These are phyloP conservation scores for Forsythia viridissima DNA, from an alignment of 257 asterid species.

Conservation along the genomic window DNA sequence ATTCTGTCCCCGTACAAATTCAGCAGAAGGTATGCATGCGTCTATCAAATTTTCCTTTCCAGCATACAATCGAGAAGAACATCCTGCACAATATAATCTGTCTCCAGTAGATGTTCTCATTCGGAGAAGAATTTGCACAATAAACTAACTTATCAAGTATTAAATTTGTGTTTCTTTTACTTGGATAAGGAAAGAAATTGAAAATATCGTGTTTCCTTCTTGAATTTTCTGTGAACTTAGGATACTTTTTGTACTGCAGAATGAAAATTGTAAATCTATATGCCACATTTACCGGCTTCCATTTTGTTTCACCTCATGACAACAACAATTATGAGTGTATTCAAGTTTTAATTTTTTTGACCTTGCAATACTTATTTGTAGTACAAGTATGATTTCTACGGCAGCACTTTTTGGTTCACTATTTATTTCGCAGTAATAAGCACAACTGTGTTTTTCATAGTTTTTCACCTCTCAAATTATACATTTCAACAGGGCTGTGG, in stretches of 20 bases:
- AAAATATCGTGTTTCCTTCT: background rate
- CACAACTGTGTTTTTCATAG: background rate
- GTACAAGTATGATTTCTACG: background rate
- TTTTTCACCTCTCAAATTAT: background rate
- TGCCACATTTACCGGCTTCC: background rate
- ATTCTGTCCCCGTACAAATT: slow-evolving; percentile 74
- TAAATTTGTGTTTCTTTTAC: background rate
- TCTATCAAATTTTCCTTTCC: background rate
- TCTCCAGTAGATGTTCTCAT: too few species aligned
- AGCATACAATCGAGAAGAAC: background rate
- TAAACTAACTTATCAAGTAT: slow-evolving; percentile 45
- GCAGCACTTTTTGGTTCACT: slow-evolving; percentile 36
- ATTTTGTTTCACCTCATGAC: background rate
- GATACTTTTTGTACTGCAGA: background rate
- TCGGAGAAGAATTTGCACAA: too few species aligned
- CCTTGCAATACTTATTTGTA: background rate
- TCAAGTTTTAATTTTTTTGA: background rate
- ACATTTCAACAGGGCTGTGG: slow-evolving; percentile 52
- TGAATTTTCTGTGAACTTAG: background rate
- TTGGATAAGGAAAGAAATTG: background rate
- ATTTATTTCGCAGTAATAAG: slow-evolving; percentile 63
- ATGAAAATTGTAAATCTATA: background rate
- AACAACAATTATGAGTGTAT: slow-evolving; percentile 8
- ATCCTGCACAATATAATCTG: too few species aligned
- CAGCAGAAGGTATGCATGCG: slow-evolving; percentile 56